Base-by-base conservation (phyloP, 1,284 basidiomycete genomes). In the Sporisorium sorghi region DNA sequence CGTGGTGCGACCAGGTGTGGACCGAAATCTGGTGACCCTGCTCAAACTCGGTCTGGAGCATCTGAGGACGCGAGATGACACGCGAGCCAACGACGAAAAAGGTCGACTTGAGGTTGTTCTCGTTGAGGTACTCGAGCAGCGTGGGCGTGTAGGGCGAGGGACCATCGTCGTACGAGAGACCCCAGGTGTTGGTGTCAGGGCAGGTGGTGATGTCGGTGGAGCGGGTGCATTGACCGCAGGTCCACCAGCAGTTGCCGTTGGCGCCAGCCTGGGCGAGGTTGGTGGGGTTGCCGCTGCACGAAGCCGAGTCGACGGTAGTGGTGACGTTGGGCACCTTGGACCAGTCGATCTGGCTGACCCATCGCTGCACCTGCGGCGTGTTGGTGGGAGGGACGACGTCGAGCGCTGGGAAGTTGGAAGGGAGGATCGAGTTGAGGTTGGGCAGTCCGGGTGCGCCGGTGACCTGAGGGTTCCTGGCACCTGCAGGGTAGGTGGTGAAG, bases 71-170 rank as follows among this genome's bases (percentile, higher is more conserved):
- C 66, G 93, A 91, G 71, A 96, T 88, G 72, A 92, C 91, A 75
- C 94, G 92, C 32, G 93, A 95, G 57, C 94, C 94, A 21, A 97
- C 91, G 49, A 93, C 90, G 86, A 96, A 97, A 88, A 97, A 97
- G 3, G 94, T 97, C 6, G 93, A 89, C 23, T 86, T 87, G 76
- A 96, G 81, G 58, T 90, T 85, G 82, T 92, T 88, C 74, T 89
- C 84, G 50, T 87, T 84, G 55, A 97, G 87, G 82, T 88, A 93
- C 57, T 90, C 85, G 42, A 95, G 88, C 15, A 84, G 64, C 54
- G 80, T 86, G n/a, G 92, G 89, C 1, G 93, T 95, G 85, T 91
- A 93, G 21, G 88, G 89, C 52, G 89, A 90, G 50, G 94, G 95
- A 26, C 92, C 93, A 80, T 93, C 92, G 80, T 93, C 92, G 83